Conservation (phyloP, 257 asterid species). For the Buddleja alternifolia region DNA sequence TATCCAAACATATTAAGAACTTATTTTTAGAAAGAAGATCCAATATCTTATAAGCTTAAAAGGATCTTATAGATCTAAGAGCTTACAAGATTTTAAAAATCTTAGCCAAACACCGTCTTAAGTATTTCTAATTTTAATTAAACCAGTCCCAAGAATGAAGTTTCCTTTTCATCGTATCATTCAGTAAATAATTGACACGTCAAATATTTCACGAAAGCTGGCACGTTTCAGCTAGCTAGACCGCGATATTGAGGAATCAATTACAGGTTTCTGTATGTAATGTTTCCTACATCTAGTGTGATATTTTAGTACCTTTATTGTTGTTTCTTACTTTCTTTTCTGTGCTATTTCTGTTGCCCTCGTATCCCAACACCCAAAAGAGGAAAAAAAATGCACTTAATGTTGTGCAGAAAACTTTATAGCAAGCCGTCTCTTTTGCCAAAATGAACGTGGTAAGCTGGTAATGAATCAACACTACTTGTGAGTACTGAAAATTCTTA, state of each 20-base stretch:
- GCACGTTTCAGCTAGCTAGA: background rate
- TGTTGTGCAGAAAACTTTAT: background rate
- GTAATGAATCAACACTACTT: constrained; percentile 12
- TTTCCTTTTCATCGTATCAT: background rate
- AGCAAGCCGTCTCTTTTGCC: background rate
- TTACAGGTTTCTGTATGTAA: background rate
- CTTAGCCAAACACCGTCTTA: no score
- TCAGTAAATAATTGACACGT: background rate
- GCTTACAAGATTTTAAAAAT: no score
- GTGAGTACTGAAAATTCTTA: background rate
- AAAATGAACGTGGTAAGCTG: constrained; percentile 20
- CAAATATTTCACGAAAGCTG: background rate
- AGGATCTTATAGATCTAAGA: no score
- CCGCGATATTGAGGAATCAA: background rate
- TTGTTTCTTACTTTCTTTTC: background rate
- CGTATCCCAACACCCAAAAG: no score
- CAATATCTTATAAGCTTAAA: no score
- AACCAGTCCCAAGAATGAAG: background rate
- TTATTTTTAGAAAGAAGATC: no score
- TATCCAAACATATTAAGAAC: no score
- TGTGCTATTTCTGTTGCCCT: background rate
- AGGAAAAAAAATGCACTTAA: background rate
- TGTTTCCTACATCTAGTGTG: background rate
- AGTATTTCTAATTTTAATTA: background rate
- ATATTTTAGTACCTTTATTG: background rate